Base-by-base conservation (phyloP, 2,329 filamentous ascomycete genomes). In the Hansfordia pulvinata region DNA sequence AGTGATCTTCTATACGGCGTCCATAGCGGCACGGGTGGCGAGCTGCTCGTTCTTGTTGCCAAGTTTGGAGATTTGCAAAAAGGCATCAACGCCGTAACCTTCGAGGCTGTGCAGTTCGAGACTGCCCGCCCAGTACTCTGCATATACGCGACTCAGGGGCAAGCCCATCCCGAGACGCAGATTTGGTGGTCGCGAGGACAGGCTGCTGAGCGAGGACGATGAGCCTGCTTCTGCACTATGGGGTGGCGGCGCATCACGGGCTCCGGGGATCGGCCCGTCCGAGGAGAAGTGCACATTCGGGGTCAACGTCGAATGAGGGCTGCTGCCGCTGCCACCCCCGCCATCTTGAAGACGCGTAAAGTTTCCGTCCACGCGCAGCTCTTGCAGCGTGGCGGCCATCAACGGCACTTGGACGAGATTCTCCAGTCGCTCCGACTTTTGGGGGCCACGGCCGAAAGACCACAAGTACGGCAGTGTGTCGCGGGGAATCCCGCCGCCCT, bases 11-110 rank as follows among this genome's bases (percentile, higher is more conserved):
- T 60, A 82, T 9, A 86, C 69, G 12, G 78, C 76, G 51, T 86
- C 80, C 63, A 86, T 83, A 36, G 67, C 73, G 15, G 80, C 80
- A 42, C 80, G 62, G 16, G 73, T 84, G 3, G 69, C 84, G 34
- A 98, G 62, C 52, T 93, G 84, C 59, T 98, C 90, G 46, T 96
- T 94, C 63, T 93, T 94, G 51, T 98, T 98, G 12, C 90, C 90
- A 30, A 98, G 62, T 50, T 93, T 92, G 5, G 84, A 93, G 33
- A 98, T 93, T 48, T 96, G 86, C 35, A 98, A 56, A 46, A 98
- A 98, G 0, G 82, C 86, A 56, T 98, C 90, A 6, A 92, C 84
- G 10, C 90, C 90, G 48, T 94, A 96, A 1, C 90, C 92, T 47
- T 94, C 88, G 6, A 98, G 58, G 44, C 81, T 94, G 49, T 96